phyloP scores from a whole-genome alignment of 2,329 filamentous ascomycete species.

The Pseudogymnoascus sp. region DNA sequence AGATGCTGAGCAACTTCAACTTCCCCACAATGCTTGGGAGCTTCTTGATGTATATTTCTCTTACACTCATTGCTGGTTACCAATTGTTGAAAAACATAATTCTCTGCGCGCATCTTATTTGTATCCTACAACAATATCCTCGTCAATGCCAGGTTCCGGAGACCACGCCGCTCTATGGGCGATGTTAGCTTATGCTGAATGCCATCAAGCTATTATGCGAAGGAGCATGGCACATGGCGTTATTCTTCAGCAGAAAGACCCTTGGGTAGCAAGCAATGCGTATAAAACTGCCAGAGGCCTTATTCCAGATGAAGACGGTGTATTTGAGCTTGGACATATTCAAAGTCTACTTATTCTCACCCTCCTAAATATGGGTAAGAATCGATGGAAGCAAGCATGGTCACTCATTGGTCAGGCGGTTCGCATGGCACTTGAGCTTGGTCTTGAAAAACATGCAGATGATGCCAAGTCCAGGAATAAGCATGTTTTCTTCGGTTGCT shows the following conservation, averaged over 20 bases:
- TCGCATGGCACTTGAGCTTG: conserved; percentile 31
- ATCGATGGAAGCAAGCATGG: conserved; percentile 38
- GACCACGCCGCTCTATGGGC: conserved; percentile 51
- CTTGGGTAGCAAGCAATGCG: conserved; percentile 1
- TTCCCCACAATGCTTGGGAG: conserved; percentile 49
- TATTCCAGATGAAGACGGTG: conserved; percentile 38
- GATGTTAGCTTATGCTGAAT: conserved; percentile 46
- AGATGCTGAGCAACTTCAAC: conserved; percentile 14
- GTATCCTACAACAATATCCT: conserved; percentile 2
- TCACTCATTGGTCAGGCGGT: conserved; percentile 22
- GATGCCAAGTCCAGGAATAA: conserved; percentile 26
- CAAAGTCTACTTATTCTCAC: conserved; percentile 49
- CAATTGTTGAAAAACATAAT: conserved; percentile 57
- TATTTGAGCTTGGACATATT: conserved; percentile 40
- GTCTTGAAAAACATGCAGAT: conserved; percentile 28
- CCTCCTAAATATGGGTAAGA: conserved; percentile 52
- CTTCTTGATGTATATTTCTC: conserved; percentile 64
- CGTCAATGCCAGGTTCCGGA: conserved; percentile 22
- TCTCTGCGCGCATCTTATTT: conserved; percentile 34
- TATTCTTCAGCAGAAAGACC: background rate
- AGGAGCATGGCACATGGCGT: conserved; percentile 13
- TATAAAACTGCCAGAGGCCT: conserved; percentile 40
- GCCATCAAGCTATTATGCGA: conserved; percentile 38
- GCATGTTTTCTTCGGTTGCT: conserved; percentile 49
- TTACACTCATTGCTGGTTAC: conserved; percentile 67